Conservation (phyloP, 169 alveolate species). For the Cryptosporidium tyzzeri region DNA sequence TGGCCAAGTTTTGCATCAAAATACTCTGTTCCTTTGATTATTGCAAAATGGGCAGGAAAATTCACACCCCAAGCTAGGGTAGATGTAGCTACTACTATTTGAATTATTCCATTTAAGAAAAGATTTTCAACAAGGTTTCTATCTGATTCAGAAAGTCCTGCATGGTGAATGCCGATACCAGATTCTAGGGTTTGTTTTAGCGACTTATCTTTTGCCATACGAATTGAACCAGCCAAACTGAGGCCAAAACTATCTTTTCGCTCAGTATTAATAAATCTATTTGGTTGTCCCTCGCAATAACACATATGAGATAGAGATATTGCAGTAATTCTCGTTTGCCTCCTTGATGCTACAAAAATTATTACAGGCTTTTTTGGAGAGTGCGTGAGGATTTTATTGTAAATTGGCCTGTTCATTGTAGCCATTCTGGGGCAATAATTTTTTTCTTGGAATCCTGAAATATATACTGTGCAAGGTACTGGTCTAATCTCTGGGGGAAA, state of each 20-base stretch:
- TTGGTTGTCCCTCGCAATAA: slow-evolving; percentile 81
- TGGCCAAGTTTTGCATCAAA: slow-evolving; percentile 90
- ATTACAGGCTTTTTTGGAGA: slow-evolving; percentile 94
- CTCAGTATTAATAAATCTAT: slow-evolving; percentile 67
- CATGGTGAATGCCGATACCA: slow-evolving; percentile 99
- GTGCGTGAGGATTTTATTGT: slow-evolving; percentile 91
- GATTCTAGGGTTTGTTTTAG: slow-evolving; percentile 88
- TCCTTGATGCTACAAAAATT: slow-evolving; percentile 96
- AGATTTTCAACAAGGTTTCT: slow-evolving; percentile 95
- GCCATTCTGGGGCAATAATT: slow-evolving; percentile 97
- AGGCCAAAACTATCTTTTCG: neutral
- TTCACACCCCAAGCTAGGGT: slow-evolving; percentile 99
- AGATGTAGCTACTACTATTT: slow-evolving; percentile 96
- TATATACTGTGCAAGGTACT: slow-evolving; percentile 96
- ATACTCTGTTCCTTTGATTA: slow-evolving; percentile 96
- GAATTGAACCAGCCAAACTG: slow-evolving; percentile 22
- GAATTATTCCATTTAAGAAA: slow-evolving; percentile 92
- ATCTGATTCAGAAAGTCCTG: slow-evolving; percentile 95
- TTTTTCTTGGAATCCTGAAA: slow-evolving; percentile 91
- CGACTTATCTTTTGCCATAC: slow-evolving; percentile 87
- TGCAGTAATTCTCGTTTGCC: slow-evolving; percentile 99
- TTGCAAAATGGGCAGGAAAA: slow-evolving; percentile 98
- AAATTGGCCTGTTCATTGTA: slow-evolving; percentile 96
- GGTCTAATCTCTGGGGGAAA: slow-evolving; percentile 98
- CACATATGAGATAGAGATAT: slow-evolving; percentile 83